Base-by-base conservation (phyloP, 2,329 filamentous ascomycete species). In the Neonectria faginata region DNA sequence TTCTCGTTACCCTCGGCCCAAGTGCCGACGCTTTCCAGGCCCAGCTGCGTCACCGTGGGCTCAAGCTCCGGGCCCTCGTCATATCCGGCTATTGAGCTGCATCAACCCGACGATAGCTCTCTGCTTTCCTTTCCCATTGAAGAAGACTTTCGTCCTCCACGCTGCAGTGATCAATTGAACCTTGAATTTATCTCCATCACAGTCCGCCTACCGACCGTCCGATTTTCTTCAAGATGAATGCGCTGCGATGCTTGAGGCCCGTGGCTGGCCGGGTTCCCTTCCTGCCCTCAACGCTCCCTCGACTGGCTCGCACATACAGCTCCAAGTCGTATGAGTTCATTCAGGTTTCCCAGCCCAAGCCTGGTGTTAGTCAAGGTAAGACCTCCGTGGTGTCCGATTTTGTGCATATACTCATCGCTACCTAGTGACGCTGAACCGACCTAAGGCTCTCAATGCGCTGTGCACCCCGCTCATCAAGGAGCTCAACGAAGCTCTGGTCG, bases 361-460 rank as follows among this genome's bases (percentile, higher is more conserved):
- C 92, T n/a, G 94, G 94, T 55, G 94, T 99, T 62, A 93, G 92
- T 2, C 87, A 97, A 82, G 92, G 95, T 97, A 85, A 67, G 83
- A 57, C 6, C 14, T 11, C 29, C 18, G 41, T 12, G 27, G 10
- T 12, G 48, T 3, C 20, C 16, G 22, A 55, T 55, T 55, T n/a
- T 58, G 42, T 52, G 48, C 60, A 60, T 55, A 60, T 41, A 55
- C 36, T 58, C 64, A 54, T 44, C 57, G 42, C 42, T 45, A 48
- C 60, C 5, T 72, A 97, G 95, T 98, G 75, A 96, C 94, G 14
- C 85, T 99, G 70, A 93, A 97, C 86, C 92, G 96, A 48, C 96
- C 96, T 67, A 97, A 97, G 85, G 94, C 95, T 48, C 89, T 97
- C 76, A 99, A 99, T 79, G 96, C 96, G 50, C 89, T 99, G 69